Conservation (phyloP, 1,284 basidiomycete species). For the Apiotrichum montevideense region DNA sequence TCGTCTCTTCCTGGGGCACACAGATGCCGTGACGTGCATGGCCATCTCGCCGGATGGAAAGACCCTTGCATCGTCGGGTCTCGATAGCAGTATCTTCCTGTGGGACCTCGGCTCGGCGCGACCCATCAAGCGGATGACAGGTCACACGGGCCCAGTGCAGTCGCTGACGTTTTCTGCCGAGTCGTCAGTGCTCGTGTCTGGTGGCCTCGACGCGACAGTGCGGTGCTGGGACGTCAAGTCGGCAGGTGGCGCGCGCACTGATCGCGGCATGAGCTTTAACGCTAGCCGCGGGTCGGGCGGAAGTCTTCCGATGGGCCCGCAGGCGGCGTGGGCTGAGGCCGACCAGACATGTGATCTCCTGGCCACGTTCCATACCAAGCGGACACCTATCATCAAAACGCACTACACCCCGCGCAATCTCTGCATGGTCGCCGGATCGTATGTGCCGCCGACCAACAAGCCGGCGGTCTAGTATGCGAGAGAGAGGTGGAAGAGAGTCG, state of each 20-base stretch:
- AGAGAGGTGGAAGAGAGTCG: too few relatives aligned
- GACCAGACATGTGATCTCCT: conserved; percentile 63
- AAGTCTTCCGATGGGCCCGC: conserved; percentile 31
- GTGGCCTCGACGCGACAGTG: conserved; percentile 87
- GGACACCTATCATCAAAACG: conserved; percentile 84
- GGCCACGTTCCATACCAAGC: conserved; percentile 87
- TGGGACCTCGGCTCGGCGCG: conserved; percentile 94
- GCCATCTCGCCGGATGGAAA: conserved; percentile 90
- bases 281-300: conserved; percentile 10
- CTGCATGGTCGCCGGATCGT: conserved; percentile 75
- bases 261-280: conserved; percentile 2
- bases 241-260: conserved; percentile 57
- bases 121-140: conserved; percentile 94
- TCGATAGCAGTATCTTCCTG: conserved; percentile 86
- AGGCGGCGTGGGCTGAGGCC: conserved; percentile 28
- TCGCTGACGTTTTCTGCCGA: conserved; percentile 88
- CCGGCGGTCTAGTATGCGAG: background rate
- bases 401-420: conserved; percentile 93
- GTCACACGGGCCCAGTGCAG: conserved; percentile 82
- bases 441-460: conserved; percentile 36
- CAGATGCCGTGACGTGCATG: conserved; percentile 78
- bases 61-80: conserved; percentile 81
- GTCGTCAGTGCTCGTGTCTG: conserved; percentile 80
- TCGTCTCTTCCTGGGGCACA: conserved; percentile 92
- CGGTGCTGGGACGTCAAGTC: conserved; percentile 92